Base-by-base conservation (phyloP, 164 flowering plant genomes). In the Litsea cubeba region DNA sequence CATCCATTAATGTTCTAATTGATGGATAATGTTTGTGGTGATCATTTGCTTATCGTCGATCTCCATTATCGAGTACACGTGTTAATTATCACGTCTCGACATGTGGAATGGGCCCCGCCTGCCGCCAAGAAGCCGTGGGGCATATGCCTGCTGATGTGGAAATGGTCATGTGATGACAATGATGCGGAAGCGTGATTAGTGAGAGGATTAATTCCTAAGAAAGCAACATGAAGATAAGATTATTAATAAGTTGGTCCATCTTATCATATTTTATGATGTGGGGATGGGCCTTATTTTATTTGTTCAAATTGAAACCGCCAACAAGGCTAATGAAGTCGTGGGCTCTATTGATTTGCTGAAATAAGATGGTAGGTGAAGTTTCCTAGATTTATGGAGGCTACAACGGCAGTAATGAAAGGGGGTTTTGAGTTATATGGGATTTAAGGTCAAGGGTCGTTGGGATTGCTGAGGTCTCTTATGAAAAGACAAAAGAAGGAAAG, bases 361-460 rank as follows among this genome's bases (percentile, higher is more conserved):
- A 63, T 22, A 23, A 12, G 66, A 23, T 63, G 66, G 66, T 25
- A 0, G 66, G 66, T 63, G 66, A 12, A 63, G 30, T 25, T 63
- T 63, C 66, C 66, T 63, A 23, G 14, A 63, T 63, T 63, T 12
- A 23, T 63, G 66, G 66, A 63, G 66, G 66, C 28, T 23, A n/a
- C 24, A n/a, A 10, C 14, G 66, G 25, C 66, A 2, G 14, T 14
- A 23, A 12, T 23, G 26, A 25, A 23, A 1, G 12, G n/a, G 17
- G 6, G 25, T 12, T 3, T 63, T 10, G 28, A 25, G 12, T 25
- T 11, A 22, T 23, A 25, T 6, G 22, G 0, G 17, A 12, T 25
- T 25, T 22, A 24, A 24, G 28, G 14, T 63, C 28, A 25, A n/a
- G 11, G 30, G 66, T 63, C 1, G 28, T 63, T 63, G 66, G 66